Percentiles rank a stretch among this genome's conserved stretches.
Evolutionary conservation across 495 filamentous ascomycete genomes (phyloP).

Genomic region (Pyrenopolyporus hunteri): DNA sequence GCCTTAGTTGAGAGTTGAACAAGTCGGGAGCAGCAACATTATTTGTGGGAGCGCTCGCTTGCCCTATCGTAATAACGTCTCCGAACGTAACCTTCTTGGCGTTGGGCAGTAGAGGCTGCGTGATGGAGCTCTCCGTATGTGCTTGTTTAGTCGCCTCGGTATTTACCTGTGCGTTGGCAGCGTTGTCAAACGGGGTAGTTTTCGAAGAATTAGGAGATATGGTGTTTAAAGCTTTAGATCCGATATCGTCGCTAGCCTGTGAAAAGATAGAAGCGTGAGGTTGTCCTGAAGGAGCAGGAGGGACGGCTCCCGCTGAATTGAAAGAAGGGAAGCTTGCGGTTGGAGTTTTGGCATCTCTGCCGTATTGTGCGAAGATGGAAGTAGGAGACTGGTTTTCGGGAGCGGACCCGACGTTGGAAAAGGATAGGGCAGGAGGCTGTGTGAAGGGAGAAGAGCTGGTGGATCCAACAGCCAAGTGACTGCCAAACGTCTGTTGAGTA

Average conservation of each 20-base stretch:
- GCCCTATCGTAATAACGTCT: background rate
- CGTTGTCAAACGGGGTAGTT: background rate
- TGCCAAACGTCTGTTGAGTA: conserved; percentile 8
- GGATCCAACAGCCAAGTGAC: conserved; percentile 3
- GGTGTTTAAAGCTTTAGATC: background rate
- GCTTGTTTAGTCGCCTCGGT: background rate
- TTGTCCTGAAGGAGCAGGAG: background rate
- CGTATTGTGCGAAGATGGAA: background rate
- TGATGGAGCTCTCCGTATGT: background rate
- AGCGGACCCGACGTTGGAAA: background rate
- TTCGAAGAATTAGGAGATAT: background rate
- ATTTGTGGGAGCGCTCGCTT: background rate
- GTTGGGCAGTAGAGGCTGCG: background rate
- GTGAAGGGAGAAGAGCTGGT: background rate
- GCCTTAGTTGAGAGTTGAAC: conserved; percentile 8
- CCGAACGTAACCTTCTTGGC: conserved; percentile 14
- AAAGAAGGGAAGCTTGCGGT: background rate
- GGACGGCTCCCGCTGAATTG: background rate
- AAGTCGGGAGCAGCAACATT: background rate
- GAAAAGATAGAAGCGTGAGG: background rate
- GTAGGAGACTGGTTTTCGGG: background rate
- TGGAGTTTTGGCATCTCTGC: background rate
- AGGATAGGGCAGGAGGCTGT: background rate
- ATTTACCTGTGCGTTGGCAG: no score
- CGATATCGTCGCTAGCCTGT: background rate